These are phyloP conservation scores for Thuja plicata DNA, from an alignment of 83 land plant species.

Conservation along the genomic window DNA sequence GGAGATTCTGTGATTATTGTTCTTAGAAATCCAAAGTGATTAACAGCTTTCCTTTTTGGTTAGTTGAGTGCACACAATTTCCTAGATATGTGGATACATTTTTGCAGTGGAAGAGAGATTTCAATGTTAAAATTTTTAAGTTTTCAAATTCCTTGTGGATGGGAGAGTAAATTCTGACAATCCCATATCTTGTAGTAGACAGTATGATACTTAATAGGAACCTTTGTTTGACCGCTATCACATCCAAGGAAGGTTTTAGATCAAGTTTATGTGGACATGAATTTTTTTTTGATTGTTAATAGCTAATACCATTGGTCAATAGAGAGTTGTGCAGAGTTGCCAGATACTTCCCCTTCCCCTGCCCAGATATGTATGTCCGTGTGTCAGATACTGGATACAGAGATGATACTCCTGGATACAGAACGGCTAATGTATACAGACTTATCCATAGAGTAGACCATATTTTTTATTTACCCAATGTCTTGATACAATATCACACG, in stretches of 20 bases:
- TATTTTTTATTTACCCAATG: too few species aligned
- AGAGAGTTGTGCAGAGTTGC: not conserved
- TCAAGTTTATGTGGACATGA: not conserved
- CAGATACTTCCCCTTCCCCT: too few species aligned
- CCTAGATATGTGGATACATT: not conserved
- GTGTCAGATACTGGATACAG: too few species aligned
- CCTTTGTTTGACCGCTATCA: not conserved
- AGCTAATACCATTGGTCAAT: not conserved
- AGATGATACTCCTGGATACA: too few species aligned
- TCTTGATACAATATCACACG: too few species aligned
- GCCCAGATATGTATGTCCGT: too few species aligned
- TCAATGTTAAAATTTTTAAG: not conserved
- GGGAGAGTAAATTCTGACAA: not conserved
- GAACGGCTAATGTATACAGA: too few species aligned
- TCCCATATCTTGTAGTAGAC: not conserved
- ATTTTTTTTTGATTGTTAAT: not conserved
- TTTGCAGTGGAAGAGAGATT: not conserved
- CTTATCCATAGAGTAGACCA: too few species aligned
- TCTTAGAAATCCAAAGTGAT: slow-evolving; percentile 83
- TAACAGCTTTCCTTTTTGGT: not conserved
- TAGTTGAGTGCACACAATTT: not conserved
- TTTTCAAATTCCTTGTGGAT: not conserved
- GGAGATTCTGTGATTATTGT: slow-evolving; percentile 94
- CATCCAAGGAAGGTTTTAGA: not conserved
- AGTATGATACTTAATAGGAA: not conserved